Base-by-base conservation (phyloP, 768 basidiomycete species). In the Tylopilus rubrobrunneus region DNA sequence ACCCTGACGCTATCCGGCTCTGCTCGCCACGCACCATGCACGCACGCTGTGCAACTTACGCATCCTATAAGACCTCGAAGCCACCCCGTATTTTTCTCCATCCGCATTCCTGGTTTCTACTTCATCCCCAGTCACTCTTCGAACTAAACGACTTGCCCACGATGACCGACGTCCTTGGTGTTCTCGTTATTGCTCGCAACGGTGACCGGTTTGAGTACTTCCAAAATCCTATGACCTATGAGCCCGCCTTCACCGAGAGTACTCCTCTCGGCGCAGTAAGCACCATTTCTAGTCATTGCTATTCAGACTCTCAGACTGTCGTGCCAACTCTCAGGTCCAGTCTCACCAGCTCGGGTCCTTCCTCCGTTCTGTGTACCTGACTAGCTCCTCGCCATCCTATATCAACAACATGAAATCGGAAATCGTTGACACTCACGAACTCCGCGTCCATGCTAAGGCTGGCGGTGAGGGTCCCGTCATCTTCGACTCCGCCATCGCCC, bases 401-500 rank as follows among this genome's bases (percentile, higher is more conserved):
- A 87, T 91, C 61, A 69, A 77, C 47, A 82, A 78, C 53, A 82
- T 91, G 69, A 76, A 78, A 55, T 67, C 76, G 28, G 84, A 88
- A 64, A 76, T 91, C 61, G 86, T 86, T 33, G 79, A 88, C 74
- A 86, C 85, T 66, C 78, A 75, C 61, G 81, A 89, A 67, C 76
- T 92, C 62, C 84, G 85, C 60, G 79, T 87, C 49, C 84, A 83
- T 57, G 88, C 87, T 68, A 92, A 93, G 73, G 85, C 84, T 49
- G 89, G 90, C 44, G 85, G 84, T 48, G 91, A 94, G 67, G 90
- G 91, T 45, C 76, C 83, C n/a, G 85, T 88, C 48, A 89, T 92
- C 60, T 89, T 90, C 70, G 90, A 93, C 76, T 87, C 87, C 7
- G 85, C 89, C 31, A 86, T 87, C 49, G 90, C 92, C 29, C 76